These are phyloP conservation scores for Raffaelea ambrosiae DNA, from an alignment of 2,329 filamentous ascomycete genomes.

Conservation along the genomic window DNA sequence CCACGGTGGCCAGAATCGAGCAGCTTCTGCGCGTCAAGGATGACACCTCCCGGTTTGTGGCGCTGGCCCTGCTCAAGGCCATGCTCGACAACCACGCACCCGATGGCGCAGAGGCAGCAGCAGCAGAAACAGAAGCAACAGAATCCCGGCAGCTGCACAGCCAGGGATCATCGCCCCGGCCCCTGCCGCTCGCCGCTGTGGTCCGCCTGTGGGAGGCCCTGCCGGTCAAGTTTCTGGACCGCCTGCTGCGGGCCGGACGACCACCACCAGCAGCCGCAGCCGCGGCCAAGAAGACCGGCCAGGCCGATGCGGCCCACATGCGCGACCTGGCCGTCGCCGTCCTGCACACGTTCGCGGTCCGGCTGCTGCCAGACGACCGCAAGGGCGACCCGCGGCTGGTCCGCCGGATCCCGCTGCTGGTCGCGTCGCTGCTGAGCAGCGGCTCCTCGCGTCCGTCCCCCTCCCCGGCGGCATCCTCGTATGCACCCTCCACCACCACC, in stretches of 20 bases:
- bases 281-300: constrained; percentile 16
- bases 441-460: too few relatives aligned
- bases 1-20: constrained; percentile 39
- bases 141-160: not conserved
- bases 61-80: constrained; percentile 57
- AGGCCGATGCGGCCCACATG: constrained; percentile 48
- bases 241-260: constrained; percentile 47
- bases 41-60: constrained; percentile 62
- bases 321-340: constrained; percentile 55
- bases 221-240: constrained; percentile 54
- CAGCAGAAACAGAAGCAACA: too few relatives aligned
- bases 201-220: constrained; percentile 50
- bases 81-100: constrained; percentile 45
- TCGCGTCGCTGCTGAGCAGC: constrained; percentile 42
- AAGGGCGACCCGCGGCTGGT: constrained; percentile 38
- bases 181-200: constrained; percentile 21
- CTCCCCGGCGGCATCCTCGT: too few relatives aligned
- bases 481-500: too few relatives aligned
- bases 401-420: constrained; percentile 43
- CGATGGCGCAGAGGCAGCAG: constrained; percentile 1
- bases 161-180: not conserved
- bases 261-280: not conserved
- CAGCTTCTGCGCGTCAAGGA: constrained; percentile 49
- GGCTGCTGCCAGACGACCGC: constrained; percentile 41
- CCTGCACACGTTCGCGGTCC: constrained; percentile 49